Percentiles rank a stretch among this genome's conserved stretches.
phyloP scores from a whole-genome alignment of 108 stramenopile genomes.

The Seminavis robusta region DNA sequence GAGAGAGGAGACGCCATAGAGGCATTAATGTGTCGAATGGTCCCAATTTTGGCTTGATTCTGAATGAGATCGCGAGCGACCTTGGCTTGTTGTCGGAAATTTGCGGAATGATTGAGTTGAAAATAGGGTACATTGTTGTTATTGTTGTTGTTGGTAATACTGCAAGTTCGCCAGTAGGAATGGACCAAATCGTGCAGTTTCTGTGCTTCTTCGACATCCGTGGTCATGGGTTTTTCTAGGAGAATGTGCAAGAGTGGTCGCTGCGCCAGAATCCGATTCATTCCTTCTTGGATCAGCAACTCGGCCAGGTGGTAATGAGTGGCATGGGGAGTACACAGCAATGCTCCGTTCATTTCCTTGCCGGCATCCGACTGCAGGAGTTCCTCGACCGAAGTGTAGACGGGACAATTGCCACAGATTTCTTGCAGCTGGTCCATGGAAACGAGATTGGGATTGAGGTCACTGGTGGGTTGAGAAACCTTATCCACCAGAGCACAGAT shows the following conservation, averaged over 20 bases:
- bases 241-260: constrained; percentile 51
- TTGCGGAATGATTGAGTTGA: constrained; percentile 67
- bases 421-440: constrained; percentile 33
- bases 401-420: constrained; percentile 39
- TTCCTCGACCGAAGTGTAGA: constrained; percentile 42
- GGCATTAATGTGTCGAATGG: constrained; percentile 40
- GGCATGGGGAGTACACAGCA: constrained; percentile 64
- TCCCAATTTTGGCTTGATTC: constrained; percentile 31
- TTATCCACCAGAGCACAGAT: constrained; percentile 60
- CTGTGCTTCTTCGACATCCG: constrained; percentile 47
- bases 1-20: constrained; percentile 53
- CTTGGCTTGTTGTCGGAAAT: constrained; percentile 56
- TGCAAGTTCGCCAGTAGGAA: neutral
- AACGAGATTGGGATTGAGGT: constrained; percentile 42
- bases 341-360: constrained; percentile 47
- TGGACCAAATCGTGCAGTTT: constrained; percentile 27
- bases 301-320: constrained; percentile 51
- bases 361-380: constrained; percentile 31
- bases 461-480: constrained; percentile 31
- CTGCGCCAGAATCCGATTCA: constrained; percentile 15
- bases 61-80: constrained; percentile 42
- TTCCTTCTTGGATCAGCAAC: constrained; percentile 31
- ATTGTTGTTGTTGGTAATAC: too few relatives aligned
- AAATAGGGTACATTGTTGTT: too few relatives aligned
- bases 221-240: constrained; percentile 81